Evolutionary conservation across 2,329 filamentous ascomycete genomes (phyloP), one percentile per base, ranked within the genome.

Genomic region (Exophiala oligosperma): DNA sequence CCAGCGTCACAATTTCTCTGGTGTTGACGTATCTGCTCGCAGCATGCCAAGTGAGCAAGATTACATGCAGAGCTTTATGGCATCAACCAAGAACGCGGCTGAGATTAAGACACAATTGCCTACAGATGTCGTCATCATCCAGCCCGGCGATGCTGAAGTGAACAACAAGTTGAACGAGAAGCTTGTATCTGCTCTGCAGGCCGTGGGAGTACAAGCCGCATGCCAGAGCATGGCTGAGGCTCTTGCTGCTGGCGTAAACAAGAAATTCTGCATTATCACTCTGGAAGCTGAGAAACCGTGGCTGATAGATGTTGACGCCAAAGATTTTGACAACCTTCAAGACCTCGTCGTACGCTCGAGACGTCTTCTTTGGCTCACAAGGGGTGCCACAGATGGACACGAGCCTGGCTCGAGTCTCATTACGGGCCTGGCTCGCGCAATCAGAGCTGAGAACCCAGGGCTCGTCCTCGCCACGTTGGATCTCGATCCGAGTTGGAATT

Each of bases 281-380:
- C 57, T 64, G 35, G 71, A 73, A 37, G 55, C 69, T 35, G 68
- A 69, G 50, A 52, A 55, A 9, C 69, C 71, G 1, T 62, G 72
- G 14, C 63, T 74, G 9, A 56, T 59, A 11, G 64, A 58, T 2
- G 44, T 68, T n/a, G 66, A 60, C 1, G 63, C 69, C 38, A 48
- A 56, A 4, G 70, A 72, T 46, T 67, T 73, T 24, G 35, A 43
- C 3, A 56, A 61, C 7, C 58, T 74, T 37, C 67, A 69, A 56
- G 56, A 44, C 14, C 63, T 72, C 43, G 65, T 66, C 29, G 53
- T 60, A 38, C 57, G 62, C 11, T 59, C 65, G 9, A 64, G 64
- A 3, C 58, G 64, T 6, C 55, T 72, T 17, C 60, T 72, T 14
- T 74, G 72, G 72, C 61, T 70, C 8, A 72, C 67, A 4, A 50